Evolutionary conservation across 2,329 filamentous ascomycete species (phyloP), one percentile per base, ranked within the genome.

Genomic region (Blastomyces emzantsi): DNA sequence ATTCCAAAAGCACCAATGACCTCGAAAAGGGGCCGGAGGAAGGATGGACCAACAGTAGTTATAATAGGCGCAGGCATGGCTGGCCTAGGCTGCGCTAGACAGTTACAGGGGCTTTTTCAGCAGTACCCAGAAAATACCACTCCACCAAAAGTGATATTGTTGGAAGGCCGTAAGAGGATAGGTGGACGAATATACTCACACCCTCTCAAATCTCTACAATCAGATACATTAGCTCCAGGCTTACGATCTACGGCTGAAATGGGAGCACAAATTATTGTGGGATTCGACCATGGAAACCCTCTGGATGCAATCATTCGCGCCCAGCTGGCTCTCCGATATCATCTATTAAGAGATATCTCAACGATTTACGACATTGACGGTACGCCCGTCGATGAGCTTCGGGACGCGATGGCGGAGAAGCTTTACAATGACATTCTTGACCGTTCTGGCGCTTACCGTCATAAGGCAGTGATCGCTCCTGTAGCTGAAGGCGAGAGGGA

Each of bases 241-340:
- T 84, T 82, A 74, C 83, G 77, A 60, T 89, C 88, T 71, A 97
- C 92, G 25, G 94, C 91, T 41, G 94, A 99, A 74, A 95, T 97
- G 87, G 94, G 94, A 36, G 94, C 93, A 63, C 96, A 99, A 82
- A 97, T 99, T 65, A 92, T 99, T 66, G 97, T 95, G 43, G 94
- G 94, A 0, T 99, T 97, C 73, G 92, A 97, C 68, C 86, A 90
- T 68, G 95, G 95, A 22, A 99, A 99, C 70, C 94, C 94, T 5
- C 79, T 99, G 69, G 95, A 97, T 73, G 85, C 92, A 59, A 86
- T 99, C 65, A 87, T 99, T 63, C 87, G 94, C 68, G 92, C 90
- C 19, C 95, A 99, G 75, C 82, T 99, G 59, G 90, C 89, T 33
- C 82, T 99, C 25, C 87, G 87, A 19, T 97, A 96, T 73, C 91